Evolutionary conservation across 306 rosid species (phyloP).

Genomic region (Gleditsia sinensis): DNA sequence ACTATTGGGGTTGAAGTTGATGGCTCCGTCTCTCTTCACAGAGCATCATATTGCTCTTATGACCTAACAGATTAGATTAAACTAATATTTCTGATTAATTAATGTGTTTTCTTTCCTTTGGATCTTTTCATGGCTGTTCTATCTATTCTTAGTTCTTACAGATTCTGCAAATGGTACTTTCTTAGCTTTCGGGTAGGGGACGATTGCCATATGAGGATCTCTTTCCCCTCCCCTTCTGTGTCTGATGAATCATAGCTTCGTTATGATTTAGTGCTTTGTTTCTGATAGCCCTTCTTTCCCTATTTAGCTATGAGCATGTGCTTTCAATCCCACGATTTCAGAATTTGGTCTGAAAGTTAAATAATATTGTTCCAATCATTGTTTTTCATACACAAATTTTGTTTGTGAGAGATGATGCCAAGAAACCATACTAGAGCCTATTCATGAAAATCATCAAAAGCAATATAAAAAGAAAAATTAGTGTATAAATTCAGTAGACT

Average conservation of each 20-base stretch:
- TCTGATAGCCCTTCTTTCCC: neutral
- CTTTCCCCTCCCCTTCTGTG: neutral
- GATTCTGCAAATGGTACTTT: conserved; percentile 34
- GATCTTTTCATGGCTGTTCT: neutral
- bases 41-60: neutral
- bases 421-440: conserved; percentile 45
- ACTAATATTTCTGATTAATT: conserved; percentile 3
- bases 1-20: neutral
- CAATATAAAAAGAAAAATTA: conserved; percentile 36
- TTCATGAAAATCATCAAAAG: conserved; percentile 88
- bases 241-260: conserved; percentile 37
- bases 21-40: conserved; percentile 23
- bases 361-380: conserved; percentile 84
- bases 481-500: too few species aligned
- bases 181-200: conserved; percentile 24
- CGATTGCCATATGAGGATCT: conserved; percentile 23
- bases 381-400: conserved; percentile 60
- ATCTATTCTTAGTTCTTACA: too few species aligned
- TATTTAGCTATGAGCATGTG: conserved; percentile 38
- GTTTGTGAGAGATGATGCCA: conserved; percentile 77
- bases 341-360: conserved; percentile 58
- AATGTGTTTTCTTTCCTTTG: neutral
- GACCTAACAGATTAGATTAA: neutral
- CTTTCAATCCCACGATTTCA: conserved; percentile 41
- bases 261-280: conserved; percentile 24